phyloP scores from a whole-genome alignment of 352 stramenopile species.

The Discostella stelligera region DNA sequence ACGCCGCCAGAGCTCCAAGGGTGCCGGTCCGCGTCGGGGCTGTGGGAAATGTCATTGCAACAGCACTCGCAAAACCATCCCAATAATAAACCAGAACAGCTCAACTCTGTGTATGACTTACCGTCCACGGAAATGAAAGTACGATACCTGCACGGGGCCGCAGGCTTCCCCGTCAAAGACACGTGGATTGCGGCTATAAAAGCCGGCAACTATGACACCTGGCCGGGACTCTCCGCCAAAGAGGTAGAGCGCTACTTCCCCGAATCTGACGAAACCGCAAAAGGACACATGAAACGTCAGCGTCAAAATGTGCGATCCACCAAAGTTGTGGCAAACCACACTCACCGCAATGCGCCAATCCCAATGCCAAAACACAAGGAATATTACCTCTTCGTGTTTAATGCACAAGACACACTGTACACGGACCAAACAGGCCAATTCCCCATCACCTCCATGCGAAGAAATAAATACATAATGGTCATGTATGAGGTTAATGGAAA shows the following conservation, averaged over 20 bases:
- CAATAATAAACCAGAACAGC: too few species aligned
- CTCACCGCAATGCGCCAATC: too few species aligned
- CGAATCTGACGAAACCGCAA: constrained; percentile 16
- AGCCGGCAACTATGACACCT: constrained; percentile 15
- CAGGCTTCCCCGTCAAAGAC: constrained; percentile 11
- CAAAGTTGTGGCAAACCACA: not conserved
- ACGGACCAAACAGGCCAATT: constrained; percentile 57
- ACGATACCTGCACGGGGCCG: constrained; percentile 9
- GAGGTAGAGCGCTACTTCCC: constrained; percentile 25
- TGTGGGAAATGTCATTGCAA: too few species aligned
- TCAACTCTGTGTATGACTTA: constrained; percentile 13
- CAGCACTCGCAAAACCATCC: too few species aligned
- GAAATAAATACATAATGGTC: constrained; percentile 57
- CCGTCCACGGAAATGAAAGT: constrained; percentile 32
- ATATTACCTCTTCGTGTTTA: constrained; percentile 18
- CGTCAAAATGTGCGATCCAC: constrained; percentile 22
- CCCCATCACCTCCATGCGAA: constrained; percentile 21
- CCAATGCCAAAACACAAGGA: constrained; percentile 7
- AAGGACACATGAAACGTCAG: constrained; percentile 37
- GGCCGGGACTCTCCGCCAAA: constrained; percentile 28
- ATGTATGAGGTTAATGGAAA: constrained; percentile 59
- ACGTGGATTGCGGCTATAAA: constrained; percentile 29
- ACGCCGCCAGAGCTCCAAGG: constrained; percentile 11
- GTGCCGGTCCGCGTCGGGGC: not conserved
- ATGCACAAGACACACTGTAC: constrained; percentile 25